Percentiles rank a stretch among this genome's conserved stretches.
These are phyloP conservation scores for Xylariomycetidae sp. DNA, from an alignment of 2,329 filamentous ascomycete species.

Conservation along the genomic window DNA sequence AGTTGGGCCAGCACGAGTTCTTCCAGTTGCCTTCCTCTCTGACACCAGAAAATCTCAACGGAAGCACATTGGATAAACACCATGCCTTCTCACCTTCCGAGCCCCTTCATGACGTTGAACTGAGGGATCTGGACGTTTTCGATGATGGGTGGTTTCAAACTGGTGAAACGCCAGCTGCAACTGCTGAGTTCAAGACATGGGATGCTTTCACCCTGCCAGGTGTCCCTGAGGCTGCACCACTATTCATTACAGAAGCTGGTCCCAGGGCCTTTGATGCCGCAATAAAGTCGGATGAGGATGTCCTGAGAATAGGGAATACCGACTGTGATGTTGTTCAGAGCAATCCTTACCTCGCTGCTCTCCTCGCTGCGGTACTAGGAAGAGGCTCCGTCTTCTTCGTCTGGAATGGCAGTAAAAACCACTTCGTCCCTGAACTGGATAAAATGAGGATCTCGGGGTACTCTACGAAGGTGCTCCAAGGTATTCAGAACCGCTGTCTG, in stretches of 20 bases:
- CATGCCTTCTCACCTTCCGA: constrained; percentile 5
- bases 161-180: constrained; percentile 25
- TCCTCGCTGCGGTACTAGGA: constrained; percentile 65
- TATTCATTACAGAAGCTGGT: constrained; percentile 66
- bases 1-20: constrained; percentile 37
- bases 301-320: constrained; percentile 32
- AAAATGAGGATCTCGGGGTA: constrained; percentile 53
- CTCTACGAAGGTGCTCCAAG: constrained; percentile 43
- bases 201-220: constrained; percentile 53
- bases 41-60: constrained; percentile 6
- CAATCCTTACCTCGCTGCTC: constrained; percentile 47
- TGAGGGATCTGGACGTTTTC: constrained; percentile 23
- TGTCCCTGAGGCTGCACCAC: constrained; percentile 35
- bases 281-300: constrained; percentile 38
- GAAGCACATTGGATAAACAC: constrained; percentile 6
- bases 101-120: constrained; percentile 18
- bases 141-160: constrained; percentile 45
- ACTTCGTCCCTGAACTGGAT: constrained; percentile 46
- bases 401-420: constrained; percentile 48
- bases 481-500: constrained; percentile 42
- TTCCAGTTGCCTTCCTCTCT: constrained; percentile 37
- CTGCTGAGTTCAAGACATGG: constrained; percentile 60
- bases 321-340: constrained; percentile 41
- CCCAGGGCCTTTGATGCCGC: constrained; percentile 62
- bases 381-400: constrained; percentile 67